Conservation (phyloP, 163 green algal species). For the Smithsoniella earleae region DNA sequence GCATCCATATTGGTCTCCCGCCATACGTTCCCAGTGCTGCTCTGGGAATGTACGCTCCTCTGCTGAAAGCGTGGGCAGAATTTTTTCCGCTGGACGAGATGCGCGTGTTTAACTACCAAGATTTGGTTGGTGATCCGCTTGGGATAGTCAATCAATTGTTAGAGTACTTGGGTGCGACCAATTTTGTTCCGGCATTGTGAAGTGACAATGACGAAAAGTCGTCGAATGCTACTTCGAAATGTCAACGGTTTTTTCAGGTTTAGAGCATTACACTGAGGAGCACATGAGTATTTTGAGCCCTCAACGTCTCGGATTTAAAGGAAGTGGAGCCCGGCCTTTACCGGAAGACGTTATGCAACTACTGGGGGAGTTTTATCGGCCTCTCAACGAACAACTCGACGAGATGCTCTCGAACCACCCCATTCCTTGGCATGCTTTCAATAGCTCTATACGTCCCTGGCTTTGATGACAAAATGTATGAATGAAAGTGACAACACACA, state of each 20-base stretch:
- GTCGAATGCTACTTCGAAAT: neutral
- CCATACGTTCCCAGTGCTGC: conserved; percentile 1
- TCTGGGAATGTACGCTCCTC: neutral
- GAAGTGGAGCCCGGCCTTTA: neutral
- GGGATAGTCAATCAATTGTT: neutral
- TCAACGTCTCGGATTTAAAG: neutral
- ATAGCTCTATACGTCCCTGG: neutral
- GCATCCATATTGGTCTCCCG: neutral
- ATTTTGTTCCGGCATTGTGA: neutral
- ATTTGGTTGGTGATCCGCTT: neutral
- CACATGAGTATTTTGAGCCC: conserved; percentile 14
- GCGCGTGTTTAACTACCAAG: neutral
- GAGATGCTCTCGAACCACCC: neutral
- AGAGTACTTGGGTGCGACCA: neutral
- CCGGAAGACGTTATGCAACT: neutral
- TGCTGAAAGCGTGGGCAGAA: neutral
- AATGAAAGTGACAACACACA: no score
- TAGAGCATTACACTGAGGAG: conserved; percentile 18
- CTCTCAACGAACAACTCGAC: neutral
- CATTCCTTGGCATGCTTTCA: conserved; percentile 21
- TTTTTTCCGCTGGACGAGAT: conserved; percentile 9
- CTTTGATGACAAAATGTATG: neutral
- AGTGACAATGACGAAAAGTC: neutral
- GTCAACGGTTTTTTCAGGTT: neutral
- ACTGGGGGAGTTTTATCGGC: neutral